Conservation (phyloP, 176 grass and related monocot genomes). For the Poa annua region DNA sequence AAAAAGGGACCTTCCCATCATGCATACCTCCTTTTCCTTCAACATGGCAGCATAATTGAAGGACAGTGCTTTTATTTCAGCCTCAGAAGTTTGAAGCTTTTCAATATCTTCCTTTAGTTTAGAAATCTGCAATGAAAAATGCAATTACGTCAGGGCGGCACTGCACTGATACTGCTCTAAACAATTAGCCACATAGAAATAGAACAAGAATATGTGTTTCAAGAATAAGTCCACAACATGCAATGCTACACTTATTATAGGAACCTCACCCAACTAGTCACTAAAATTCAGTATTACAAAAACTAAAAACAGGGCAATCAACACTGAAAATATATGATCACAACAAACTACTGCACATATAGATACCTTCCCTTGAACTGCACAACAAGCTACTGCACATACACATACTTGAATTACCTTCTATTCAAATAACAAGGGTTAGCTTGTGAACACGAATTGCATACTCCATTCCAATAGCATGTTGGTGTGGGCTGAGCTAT, state of each 20-base stretch:
- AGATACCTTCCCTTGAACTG: neutral
- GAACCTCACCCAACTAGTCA: neutral
- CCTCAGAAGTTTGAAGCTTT: conserved; percentile 87
- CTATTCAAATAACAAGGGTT: neutral
- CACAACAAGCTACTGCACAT: neutral
- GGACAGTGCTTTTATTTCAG: conserved; percentile 89
- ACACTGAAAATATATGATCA: neutral
- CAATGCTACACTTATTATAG: conserved; percentile 4
- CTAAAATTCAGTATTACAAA: too few species aligned
- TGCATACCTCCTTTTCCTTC: conserved; percentile 93
- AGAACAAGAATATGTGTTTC: neutral
- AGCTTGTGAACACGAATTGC: neutral
- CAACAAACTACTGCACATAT: neutral
- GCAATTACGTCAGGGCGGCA: neutral
- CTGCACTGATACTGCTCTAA: neutral
- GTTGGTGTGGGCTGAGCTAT: neutral
- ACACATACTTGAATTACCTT: neutral
- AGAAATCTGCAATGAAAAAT: conserved; percentile 58
- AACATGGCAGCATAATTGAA: conserved; percentile 94
- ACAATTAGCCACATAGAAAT: conserved; percentile 15
- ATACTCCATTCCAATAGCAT: neutral
- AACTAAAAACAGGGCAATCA: neutral
- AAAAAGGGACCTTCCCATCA: neutral
- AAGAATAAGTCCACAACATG: neutral
- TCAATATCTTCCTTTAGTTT: conserved; percentile 83